Base-by-base conservation (phyloP, 345 rosid genomes). In the Lepidium aucheri region DNA sequence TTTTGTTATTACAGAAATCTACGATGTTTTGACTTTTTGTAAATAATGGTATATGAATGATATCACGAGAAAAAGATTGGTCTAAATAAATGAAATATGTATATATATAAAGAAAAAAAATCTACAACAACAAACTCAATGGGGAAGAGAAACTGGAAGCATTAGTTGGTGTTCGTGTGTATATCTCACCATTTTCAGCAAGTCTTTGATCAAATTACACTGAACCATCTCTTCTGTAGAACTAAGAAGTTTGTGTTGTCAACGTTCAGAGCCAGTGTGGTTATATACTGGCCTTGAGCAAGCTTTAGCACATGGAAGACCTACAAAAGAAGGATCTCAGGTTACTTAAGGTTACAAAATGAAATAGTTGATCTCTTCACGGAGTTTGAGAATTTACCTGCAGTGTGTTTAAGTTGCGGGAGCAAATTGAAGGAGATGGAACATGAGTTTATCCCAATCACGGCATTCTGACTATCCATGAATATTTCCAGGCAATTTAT, bases 241-340 rank as follows among this genome's bases (percentile, higher is more conserved):
- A 91, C 95, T 74, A 94, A 67, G 46, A 94, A 91, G 82, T 88
- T 94, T 16, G 97, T 90, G 77, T 84, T 86, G 72, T 94, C 97
- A 62, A 70, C 69, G 79, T 80, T 91, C 18, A 91, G 77, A 32
- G 95, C 86, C 81, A 91, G 45, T 22, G 99, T 88, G 14, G 95
- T 85, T 54, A 94, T 89, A 77, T 88, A 89, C 78, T 91, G 92
- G 55, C 85, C 93, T 77, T 80, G 65, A 28, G 59, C 82, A 49
- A 94, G 88, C 75, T 81, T 82, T 54, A 88, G 36, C 41, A 78
- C 87, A 80, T 94, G 95, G 70, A 83, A 85, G 14, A 84, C 84
- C 99, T 94, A 86, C 68, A 76, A 57, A 11, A 73, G 26, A 74
- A 46, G 22, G 42, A 39, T 52, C 38, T 40, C 62, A 50, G 17